phyloP scores from a whole-genome alignment of 257 asterid genomes.

The Eustoma russellianum region DNA sequence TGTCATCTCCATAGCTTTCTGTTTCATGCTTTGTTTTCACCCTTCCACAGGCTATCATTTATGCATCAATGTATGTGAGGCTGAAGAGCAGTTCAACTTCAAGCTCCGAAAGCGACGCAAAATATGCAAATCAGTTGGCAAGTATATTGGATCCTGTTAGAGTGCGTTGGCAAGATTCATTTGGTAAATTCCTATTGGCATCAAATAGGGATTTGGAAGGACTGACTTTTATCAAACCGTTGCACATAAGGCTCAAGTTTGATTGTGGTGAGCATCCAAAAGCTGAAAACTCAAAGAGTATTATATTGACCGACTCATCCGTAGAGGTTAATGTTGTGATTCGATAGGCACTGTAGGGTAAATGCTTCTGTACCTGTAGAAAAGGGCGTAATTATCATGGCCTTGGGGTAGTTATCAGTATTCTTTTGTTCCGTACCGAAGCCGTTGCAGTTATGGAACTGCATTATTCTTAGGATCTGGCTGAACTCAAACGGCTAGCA shows the following conservation, averaged over 20 bases:
- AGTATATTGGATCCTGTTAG: conserved; percentile 42
- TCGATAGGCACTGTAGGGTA: conserved; percentile 5
- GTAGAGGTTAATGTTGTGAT: conserved; percentile 46
- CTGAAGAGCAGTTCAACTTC: conserved; percentile 32
- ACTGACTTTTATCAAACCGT: conserved; percentile 47
- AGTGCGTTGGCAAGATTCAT: conserved; percentile 29
- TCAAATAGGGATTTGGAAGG: conserved; percentile 49
- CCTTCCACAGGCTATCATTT: conserved; percentile 42
- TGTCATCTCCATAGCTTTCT: neutral
- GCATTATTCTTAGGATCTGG: no score
- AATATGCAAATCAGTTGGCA: conserved; percentile 42
- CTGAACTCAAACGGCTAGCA: no score
- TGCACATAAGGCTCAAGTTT: conserved; percentile 59
- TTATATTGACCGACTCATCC: conserved; percentile 48
- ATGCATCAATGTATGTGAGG: conserved; percentile 66
- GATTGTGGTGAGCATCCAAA: conserved; percentile 49
- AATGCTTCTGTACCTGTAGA: no score
- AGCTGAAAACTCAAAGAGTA: conserved; percentile 41
- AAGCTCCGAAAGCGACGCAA: conserved; percentile 15
- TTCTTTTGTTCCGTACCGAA: no score
- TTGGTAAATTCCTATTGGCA: conserved; percentile 32
- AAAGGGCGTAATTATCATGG: no score
- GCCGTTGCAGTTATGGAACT: no score
- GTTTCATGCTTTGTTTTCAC: conserved; percentile 8
- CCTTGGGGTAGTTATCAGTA: no score